Evolutionary conservation across 768 basidiomycete genomes (phyloP).

Genomic region (Lactarius psammicola): DNA sequence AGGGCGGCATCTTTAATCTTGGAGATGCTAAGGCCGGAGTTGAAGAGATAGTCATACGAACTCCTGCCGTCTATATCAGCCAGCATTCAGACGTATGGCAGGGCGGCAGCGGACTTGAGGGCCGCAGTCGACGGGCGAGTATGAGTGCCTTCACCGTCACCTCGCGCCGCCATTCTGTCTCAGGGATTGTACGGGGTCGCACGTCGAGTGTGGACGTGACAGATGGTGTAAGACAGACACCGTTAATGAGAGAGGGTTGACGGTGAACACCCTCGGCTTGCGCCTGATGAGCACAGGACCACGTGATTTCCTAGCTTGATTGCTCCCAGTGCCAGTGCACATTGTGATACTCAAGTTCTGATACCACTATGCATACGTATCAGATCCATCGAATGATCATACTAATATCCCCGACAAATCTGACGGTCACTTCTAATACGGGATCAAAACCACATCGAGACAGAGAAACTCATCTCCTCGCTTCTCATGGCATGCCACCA

Average conservation of each 20-base stretch:
- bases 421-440: background rate
- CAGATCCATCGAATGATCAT: background rate
- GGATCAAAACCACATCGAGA: conserved; percentile 86
- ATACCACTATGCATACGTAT: background rate
- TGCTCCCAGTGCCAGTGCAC: too few species aligned
- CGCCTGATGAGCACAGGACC: background rate
- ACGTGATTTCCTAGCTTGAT: background rate
- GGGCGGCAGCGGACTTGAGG: conserved; percentile 15
- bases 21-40: conserved; percentile 51
- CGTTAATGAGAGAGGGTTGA: background rate
- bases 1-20: conserved; percentile 68
- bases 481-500: conserved; percentile 96
- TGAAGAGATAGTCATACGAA: conserved; percentile 49
- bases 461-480: conserved; percentile 78
- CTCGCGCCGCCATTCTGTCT: conserved; percentile 20
- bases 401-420: background rate
- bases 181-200: background rate
- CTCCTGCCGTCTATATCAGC: conserved; percentile 34
- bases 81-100: conserved; percentile 7
- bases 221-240: background rate
- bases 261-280: background rate
- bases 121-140: conserved; percentile 15
- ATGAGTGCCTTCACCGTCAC: background rate
- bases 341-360: too few species aligned
- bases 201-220: conserved; percentile 31